These are phyloP conservation scores for Miscanthus lutarioriparius DNA, from an alignment of 176 grass and related monocot genomes.

Conservation along the genomic window DNA sequence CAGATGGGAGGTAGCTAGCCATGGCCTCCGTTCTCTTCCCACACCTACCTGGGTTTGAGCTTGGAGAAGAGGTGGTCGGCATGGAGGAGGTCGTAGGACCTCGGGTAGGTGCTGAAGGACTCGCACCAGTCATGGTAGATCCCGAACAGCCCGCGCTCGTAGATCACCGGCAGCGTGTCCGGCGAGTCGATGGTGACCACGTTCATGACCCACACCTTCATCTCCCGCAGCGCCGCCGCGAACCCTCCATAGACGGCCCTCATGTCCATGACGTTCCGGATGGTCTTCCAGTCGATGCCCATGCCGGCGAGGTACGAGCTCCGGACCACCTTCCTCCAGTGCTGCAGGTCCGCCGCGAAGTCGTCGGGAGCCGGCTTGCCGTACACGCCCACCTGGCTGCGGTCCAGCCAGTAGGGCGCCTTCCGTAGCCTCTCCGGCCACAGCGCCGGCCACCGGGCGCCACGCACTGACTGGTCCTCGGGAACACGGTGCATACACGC, in stretches of 20 bases:
- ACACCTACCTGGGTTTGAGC: constrained; percentile 47
- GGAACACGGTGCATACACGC: constrained; percentile 88
- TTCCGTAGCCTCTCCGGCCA: constrained; percentile 70
- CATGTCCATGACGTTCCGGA: constrained; percentile 99
- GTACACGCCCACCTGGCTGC: constrained; percentile 81
- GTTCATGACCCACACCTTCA: constrained; percentile 80
- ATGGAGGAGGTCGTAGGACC: constrained; percentile 80
- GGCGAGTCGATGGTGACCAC: constrained; percentile 73
- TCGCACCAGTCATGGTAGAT: constrained; percentile 88
- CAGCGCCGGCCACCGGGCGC: constrained; percentile 62
- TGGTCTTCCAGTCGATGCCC: constrained; percentile 78
- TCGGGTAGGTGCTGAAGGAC: constrained; percentile 83
- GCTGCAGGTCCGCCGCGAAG: constrained; percentile 65
- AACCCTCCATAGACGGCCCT: constrained; percentile 84
- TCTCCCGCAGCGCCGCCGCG: constrained; percentile 61
- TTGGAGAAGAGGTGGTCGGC: constrained; percentile 84
- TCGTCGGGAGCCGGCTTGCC: constrained; percentile 83
- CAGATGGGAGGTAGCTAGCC: too few relatives aligned
- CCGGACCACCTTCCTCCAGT: constrained; percentile 71
- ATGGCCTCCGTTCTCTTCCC: background rate
- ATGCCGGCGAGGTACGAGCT: constrained; percentile 77
- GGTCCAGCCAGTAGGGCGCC: constrained; percentile 73
- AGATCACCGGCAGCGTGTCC: constrained; percentile 75
- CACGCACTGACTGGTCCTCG: constrained; percentile 34
- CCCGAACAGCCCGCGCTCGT: constrained; percentile 69